phyloP scores from a whole-genome alignment of 2,329 filamentous ascomycete species.

The Cladobotryum mycophilum region DNA sequence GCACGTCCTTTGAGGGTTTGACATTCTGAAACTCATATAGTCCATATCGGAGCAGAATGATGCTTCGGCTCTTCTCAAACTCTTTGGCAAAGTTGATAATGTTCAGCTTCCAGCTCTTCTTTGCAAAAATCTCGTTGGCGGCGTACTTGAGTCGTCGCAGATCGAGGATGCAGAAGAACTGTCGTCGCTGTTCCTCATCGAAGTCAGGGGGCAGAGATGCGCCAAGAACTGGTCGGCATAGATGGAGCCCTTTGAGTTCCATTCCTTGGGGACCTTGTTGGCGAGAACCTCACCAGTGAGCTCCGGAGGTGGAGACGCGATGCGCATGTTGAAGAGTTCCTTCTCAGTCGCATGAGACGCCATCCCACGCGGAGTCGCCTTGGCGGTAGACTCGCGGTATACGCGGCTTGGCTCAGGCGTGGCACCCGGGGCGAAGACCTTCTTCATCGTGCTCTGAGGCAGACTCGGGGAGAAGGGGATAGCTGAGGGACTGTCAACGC shows the following conservation, averaged over 20 bases:
- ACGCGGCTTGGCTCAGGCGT: constrained; percentile 39
- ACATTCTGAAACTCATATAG: constrained; percentile 59
- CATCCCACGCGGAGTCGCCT: constrained; percentile 44
- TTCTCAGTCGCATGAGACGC: constrained; percentile 41
- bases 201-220: constrained; percentile 52
- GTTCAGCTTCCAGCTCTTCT: constrained; percentile 58
- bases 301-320: constrained; percentile 49
- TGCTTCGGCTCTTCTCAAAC: constrained; percentile 56
- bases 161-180: constrained; percentile 59
- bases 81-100: constrained; percentile 58
- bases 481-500: constrained; percentile 26
- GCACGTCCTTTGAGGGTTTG: constrained; percentile 50
- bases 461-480: constrained; percentile 40
- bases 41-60: constrained; percentile 56
- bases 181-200: constrained; percentile 52
- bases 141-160: constrained; percentile 56
- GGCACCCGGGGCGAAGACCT: constrained; percentile 39
- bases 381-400: constrained; percentile 39
- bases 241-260: constrained; percentile 46
- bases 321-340: constrained; percentile 53
- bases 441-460: constrained; percentile 39
- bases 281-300: constrained; percentile 50
- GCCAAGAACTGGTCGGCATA: constrained; percentile 55
- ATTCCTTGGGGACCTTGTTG: constrained; percentile 47
- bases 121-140: constrained; percentile 53